Evolutionary conservation across 257 asterid species (phyloP).

Genomic region (Thymus mandschuricus): DNA sequence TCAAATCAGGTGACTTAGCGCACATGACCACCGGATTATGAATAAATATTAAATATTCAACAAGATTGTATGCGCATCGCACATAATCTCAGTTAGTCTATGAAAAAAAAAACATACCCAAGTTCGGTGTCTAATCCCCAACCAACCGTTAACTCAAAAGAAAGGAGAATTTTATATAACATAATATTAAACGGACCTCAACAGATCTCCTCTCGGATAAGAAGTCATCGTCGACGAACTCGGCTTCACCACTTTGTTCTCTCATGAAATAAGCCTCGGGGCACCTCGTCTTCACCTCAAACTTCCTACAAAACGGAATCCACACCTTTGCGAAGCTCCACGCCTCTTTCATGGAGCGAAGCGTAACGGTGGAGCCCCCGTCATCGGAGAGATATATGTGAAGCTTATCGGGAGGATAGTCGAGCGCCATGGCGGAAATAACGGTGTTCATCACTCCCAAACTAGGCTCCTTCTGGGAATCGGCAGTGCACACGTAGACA

Average conservation of each 20-base stretch:
- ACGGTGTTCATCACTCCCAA: slow-evolving; percentile 75
- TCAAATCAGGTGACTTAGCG: no score
- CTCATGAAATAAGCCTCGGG: slow-evolving; percentile 50
- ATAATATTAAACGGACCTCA: slow-evolving; percentile 28
- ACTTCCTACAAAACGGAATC: slow-evolving; percentile 66
- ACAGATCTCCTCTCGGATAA: slow-evolving; percentile 29
- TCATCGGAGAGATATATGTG: slow-evolving; percentile 67
- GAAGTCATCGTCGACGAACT: slow-evolving; percentile 3
- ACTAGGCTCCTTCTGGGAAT: slow-evolving; percentile 60
- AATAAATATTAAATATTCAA: no score
- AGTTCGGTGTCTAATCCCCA: no score
- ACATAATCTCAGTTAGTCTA: no score
- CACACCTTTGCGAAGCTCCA: slow-evolving; percentile 49
- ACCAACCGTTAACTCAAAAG: no score
- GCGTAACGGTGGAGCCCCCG: slow-evolving; percentile 50
- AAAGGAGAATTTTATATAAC: no score
- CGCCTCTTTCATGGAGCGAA: slow-evolving; percentile 45
- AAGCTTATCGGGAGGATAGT: slow-evolving; percentile 64
- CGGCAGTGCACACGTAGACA: slow-evolving; percentile 68
- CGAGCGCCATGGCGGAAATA: slow-evolving; percentile 70
- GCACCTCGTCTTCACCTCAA: slow-evolving; percentile 47
- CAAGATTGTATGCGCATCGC: no score
- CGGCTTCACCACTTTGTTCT: background rate
- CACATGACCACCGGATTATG: no score
- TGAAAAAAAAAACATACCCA: no score